phyloP scores from a whole-genome alignment of 805 yeast species.

The Starmerella vitae region DNA sequence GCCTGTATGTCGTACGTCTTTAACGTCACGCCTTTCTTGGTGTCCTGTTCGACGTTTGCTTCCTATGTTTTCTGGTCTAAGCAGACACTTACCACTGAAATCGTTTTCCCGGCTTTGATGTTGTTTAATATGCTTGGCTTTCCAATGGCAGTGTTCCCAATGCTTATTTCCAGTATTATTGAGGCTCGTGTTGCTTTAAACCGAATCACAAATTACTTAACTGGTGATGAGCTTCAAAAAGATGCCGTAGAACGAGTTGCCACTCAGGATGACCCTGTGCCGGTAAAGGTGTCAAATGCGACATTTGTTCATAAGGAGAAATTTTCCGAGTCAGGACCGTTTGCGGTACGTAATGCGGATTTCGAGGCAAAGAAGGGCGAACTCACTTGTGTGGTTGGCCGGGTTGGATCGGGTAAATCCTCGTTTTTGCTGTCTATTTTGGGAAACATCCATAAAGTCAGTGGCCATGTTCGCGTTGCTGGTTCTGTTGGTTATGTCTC shows the following conservation, averaged over 20 bases:
- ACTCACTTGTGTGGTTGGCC: conserved; percentile 74
- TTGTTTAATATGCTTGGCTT: conserved; percentile 65
- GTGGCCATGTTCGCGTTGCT: conserved; percentile 56
- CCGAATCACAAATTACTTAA: conserved; percentile 60
- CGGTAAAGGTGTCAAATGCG: conserved; percentile 35
- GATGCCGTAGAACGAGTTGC: conserved; percentile 48
- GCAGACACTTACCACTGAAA: conserved; percentile 68
- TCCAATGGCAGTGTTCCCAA: conserved; percentile 88
- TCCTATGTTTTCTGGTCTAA: conserved; percentile 50
- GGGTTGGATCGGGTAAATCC: conserved; percentile 83
- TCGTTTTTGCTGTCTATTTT: conserved; percentile 65
- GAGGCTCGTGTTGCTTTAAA: conserved; percentile 54
- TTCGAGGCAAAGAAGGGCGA: conserved; percentile 65
- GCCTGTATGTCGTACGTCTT: conserved; percentile 80
- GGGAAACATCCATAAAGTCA: conserved; percentile 67
- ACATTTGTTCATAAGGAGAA: conserved; percentile 48
- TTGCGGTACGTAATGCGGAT: conserved; percentile 56
- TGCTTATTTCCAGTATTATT: conserved; percentile 69
- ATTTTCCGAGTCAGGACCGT: conserved; percentile 31
- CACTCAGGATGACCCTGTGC: conserved; percentile 60
- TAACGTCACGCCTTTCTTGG: conserved; percentile 77
- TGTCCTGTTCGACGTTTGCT: conserved; percentile 80
- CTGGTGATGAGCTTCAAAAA: conserved; percentile 61
- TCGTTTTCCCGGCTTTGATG: conserved; percentile 56
- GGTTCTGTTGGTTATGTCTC: conserved; percentile 83